These are phyloP conservation scores for Pyrus bretschneideri DNA, from an alignment of 306 rosid genomes.

Conservation along the genomic window DNA sequence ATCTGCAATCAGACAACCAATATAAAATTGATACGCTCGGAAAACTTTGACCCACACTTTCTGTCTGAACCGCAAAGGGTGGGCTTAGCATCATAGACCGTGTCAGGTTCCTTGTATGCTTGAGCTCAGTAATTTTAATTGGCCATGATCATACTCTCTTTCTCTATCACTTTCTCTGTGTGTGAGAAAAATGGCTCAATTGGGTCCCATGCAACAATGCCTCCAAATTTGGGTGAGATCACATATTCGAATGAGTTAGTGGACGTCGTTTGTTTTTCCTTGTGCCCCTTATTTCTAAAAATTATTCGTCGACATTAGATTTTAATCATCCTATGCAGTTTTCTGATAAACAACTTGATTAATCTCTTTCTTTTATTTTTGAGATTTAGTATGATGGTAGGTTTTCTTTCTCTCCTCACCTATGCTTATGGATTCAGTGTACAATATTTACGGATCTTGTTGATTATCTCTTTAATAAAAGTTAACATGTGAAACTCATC, in stretches of 20 bases:
- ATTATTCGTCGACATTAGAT: neutral
- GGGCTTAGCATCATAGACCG: slow-evolving; percentile 41
- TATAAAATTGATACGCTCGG: slow-evolving; percentile 25
- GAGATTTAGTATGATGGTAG: neutral
- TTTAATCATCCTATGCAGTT: neutral
- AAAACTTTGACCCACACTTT: slow-evolving; percentile 50
- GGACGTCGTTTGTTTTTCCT: slow-evolving; percentile 32
- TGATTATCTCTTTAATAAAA: neutral
- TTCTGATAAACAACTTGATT: neutral
- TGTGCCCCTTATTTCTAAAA: neutral
- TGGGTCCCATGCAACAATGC: slow-evolving; percentile 51
- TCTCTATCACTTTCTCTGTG: neutral
- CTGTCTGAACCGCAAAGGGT: slow-evolving; percentile 44
- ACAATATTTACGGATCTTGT: too few species aligned
- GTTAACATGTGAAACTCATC: neutral
- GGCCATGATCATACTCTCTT: slow-evolving; percentile 4
- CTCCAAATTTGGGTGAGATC: slow-evolving; percentile 49
- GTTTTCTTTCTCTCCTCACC: neutral
- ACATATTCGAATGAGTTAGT: slow-evolving; percentile 60
- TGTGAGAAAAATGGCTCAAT: slow-evolving; percentile 14
- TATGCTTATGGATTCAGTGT: neutral
- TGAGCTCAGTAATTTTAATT: slow-evolving; percentile 4
- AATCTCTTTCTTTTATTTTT: neutral
- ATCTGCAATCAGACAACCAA: slow-evolving; percentile 36
- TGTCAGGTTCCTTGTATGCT: slow-evolving; percentile 60